These are phyloP conservation scores for Trichophyton benhamiae DNA, from an alignment of 2,329 filamentous ascomycete genomes.

Conservation along the genomic window DNA sequence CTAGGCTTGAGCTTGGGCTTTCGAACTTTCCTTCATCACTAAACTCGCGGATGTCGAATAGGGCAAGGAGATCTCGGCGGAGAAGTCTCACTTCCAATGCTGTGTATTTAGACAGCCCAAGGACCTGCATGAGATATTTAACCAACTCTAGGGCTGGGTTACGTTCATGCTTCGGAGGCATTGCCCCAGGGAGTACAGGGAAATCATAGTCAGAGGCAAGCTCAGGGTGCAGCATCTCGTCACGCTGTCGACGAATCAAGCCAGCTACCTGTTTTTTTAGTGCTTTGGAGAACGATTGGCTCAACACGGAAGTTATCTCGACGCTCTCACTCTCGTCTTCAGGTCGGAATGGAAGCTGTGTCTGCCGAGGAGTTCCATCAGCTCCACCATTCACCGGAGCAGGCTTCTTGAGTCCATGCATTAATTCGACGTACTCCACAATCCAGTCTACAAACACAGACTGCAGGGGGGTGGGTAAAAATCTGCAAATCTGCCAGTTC, in stretches of 20 bases:
- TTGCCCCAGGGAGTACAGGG: slow-evolving; percentile 52
- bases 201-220: slow-evolving; percentile 79
- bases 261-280: slow-evolving; percentile 76
- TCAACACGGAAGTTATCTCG: slow-evolving; percentile 53
- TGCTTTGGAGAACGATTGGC: slow-evolving; percentile 75
- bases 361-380: slow-evolving; percentile 43
- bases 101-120: slow-evolving; percentile 82
- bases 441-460: slow-evolving; percentile 83
- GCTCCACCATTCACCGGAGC: slow-evolving; percentile 36
- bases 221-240: slow-evolving; percentile 79
- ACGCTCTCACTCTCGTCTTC: slow-evolving; percentile 48
- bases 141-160: slow-evolving; percentile 83
- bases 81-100: slow-evolving; percentile 76
- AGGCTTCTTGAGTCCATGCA: slow-evolving; percentile 75
- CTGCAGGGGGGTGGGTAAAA: slow-evolving; percentile 69
- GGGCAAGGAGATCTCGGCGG: slow-evolving; percentile 72
- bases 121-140: slow-evolving; percentile 83
- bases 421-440: slow-evolving; percentile 85
- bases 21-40: slow-evolving; percentile 72
- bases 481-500: slow-evolving; percentile 95
- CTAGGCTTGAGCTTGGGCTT: slow-evolving; percentile 68
- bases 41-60: slow-evolving; percentile 95
- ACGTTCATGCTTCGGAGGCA: slow-evolving; percentile 24
- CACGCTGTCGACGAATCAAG: slow-evolving; percentile 74
- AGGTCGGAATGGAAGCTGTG: slow-evolving; percentile 48